Evolutionary conservation across 768 basidiomycete species (phyloP).

Genomic region (Leccinum disarticulatum): DNA sequence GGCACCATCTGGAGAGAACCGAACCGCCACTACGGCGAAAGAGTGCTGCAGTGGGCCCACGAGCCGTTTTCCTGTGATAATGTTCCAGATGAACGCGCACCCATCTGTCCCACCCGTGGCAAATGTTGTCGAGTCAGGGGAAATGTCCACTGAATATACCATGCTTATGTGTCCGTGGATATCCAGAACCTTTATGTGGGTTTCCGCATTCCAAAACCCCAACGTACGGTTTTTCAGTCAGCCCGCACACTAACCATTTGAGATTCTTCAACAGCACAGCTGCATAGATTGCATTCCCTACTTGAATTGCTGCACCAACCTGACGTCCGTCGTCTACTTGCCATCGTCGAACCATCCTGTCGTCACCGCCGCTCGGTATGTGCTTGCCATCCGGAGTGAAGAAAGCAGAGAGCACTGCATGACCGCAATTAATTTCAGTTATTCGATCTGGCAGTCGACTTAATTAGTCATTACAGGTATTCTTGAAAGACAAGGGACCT

Average conservation of each 20-base stretch:
- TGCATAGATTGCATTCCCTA: too few species aligned
- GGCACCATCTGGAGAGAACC: not conserved
- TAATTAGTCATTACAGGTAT: not conserved
- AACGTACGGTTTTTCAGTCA: not conserved
- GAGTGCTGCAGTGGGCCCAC: not conserved
- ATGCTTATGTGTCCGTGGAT: not conserved
- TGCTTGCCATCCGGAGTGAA: not conserved
- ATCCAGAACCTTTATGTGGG: not conserved
- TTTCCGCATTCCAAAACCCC: not conserved
- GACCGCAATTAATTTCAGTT: not conserved
- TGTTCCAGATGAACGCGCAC: not conserved
- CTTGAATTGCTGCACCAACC: too few species aligned
- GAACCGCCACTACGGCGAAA: not conserved
- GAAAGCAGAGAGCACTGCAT: not conserved
- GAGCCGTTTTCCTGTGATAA: not conserved
- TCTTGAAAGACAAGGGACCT: not conserved
- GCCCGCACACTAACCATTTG: not conserved
- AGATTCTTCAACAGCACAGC: too few species aligned
- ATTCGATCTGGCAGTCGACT: not conserved
- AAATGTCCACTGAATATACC: not conserved
- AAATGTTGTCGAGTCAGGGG: not conserved
- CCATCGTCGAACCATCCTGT: too few species aligned
- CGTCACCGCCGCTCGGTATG: not conserved
- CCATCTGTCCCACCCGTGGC: not conserved
- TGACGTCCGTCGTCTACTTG: too few species aligned